phyloP scores from a whole-genome alignment of 257 asterid species.

The Paraleonurus japonicus region DNA sequence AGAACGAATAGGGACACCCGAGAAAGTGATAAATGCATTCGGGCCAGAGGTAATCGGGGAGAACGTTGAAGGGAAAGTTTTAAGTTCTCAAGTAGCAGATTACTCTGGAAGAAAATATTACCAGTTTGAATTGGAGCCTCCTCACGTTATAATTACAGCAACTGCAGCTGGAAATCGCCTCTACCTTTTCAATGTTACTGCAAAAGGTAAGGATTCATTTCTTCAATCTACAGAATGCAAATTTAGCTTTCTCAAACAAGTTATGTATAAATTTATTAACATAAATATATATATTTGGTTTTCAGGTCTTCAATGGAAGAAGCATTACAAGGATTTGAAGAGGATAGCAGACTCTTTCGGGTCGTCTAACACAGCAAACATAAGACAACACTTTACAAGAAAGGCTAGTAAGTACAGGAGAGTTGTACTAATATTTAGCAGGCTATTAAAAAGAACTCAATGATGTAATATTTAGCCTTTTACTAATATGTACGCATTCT shows the following conservation, averaged over 20 bases:
- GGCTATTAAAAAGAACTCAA: background rate
- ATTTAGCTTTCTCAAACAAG: background rate
- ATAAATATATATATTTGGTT: constrained; percentile 6
- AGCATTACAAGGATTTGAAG: constrained; percentile 79
- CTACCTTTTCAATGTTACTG: constrained; percentile 76
- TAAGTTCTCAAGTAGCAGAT: constrained; percentile 60
- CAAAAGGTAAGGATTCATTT: constrained; percentile 54
- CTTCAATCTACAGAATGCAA: constrained; percentile 9
- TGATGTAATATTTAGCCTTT: no score
- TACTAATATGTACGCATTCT: no score
- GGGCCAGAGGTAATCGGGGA: constrained; percentile 97
- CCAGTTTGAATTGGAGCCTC: constrained; percentile 91
- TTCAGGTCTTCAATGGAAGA: constrained; percentile 98
- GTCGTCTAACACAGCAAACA: constrained; percentile 41
- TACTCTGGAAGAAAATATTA: constrained; percentile 79
- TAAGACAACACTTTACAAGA: constrained; percentile 10
- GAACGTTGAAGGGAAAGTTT: constrained; percentile 88
- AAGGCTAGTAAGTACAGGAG: background rate
- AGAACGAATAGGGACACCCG: constrained; percentile 85
- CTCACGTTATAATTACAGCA: constrained; percentile 83
- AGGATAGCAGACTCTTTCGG: constrained; percentile 78
- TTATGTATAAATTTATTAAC: background rate
- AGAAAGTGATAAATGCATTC: constrained; percentile 82
- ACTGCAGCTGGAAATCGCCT: constrained; percentile 98
- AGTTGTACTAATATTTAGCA: constrained; percentile 17